phyloP scores from a whole-genome alignment of 805 yeast genomes.

The Lipomyces lipofer region DNA sequence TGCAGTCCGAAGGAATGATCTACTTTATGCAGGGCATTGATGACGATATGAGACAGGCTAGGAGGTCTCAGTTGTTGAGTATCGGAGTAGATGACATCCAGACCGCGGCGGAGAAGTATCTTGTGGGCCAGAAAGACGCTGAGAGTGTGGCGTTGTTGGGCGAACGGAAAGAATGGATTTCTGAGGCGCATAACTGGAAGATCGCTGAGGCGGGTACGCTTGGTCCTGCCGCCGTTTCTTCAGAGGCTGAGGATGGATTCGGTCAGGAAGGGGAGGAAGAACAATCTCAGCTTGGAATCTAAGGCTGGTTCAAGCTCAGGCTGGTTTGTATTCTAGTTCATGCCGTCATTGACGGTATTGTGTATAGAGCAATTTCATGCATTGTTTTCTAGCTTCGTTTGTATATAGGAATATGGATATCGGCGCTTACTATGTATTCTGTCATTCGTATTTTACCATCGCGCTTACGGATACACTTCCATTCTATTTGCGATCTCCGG shows the following conservation, averaged over 20 bases:
- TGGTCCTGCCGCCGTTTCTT: background rate
- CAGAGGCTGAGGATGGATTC: constrained; percentile 2
- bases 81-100: constrained; percentile 63
- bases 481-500: too few species aligned
- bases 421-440: too few species aligned
- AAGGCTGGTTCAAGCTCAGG: too few species aligned
- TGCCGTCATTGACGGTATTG: too few species aligned
- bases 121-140: constrained; percentile 37
- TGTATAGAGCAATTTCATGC: too few species aligned
- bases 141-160: constrained; percentile 21
- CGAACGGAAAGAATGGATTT: constrained; percentile 11
- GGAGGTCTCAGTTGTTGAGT: constrained; percentile 73
- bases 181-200: constrained; percentile 13
- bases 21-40: constrained; percentile 68
- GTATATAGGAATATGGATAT: too few species aligned
- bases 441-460: too few species aligned
- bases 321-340: too few species aligned
- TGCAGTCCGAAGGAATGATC: constrained; percentile 72
- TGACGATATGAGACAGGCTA: constrained; percentile 73
- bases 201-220: constrained; percentile 3
- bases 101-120: constrained; percentile 66
- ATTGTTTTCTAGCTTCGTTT: too few species aligned
- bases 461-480: too few species aligned
- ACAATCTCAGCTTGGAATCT: too few species aligned
- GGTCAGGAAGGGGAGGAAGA: background rate